Evolutionary conservation across 306 rosid species (phyloP).

Genomic region (Lagenaria siceraria): DNA sequence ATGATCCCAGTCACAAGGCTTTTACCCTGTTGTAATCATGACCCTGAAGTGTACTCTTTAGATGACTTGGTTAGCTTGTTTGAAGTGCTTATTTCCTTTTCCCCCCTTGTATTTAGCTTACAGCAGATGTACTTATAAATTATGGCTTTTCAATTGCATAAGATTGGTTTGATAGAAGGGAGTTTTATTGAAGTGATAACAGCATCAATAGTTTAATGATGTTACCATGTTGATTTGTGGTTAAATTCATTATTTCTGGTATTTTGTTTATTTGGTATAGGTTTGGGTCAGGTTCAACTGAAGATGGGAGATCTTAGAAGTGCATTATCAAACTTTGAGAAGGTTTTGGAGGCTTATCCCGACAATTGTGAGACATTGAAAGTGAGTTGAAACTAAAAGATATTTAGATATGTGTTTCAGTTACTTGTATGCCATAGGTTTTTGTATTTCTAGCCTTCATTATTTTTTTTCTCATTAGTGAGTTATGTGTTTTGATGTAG

Average conservation of each 20-base stretch:
- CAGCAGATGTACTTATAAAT: background rate
- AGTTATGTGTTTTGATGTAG: conserved; percentile 28
- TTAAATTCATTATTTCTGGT: conserved; percentile 5
- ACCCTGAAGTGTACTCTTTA: background rate
- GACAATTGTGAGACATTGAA: conserved; percentile 91
- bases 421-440: background rate
- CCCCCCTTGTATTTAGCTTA: background rate
- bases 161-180: background rate
- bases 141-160: background rate
- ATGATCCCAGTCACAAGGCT: background rate
- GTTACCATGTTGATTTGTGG: background rate
- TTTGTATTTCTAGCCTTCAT: conserved; percentile 7
- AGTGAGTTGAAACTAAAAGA: conserved; percentile 33
- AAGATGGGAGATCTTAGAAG: conserved; percentile 92
- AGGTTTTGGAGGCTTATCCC: conserved; percentile 81
- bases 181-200: background rate
- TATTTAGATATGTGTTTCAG: background rate
- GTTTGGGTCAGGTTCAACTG: conserved; percentile 95
- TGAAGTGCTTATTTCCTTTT: background rate
- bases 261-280: conserved; percentile 28
- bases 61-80: background rate
- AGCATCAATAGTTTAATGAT: background rate
- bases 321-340: conserved; percentile 81
- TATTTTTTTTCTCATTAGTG: conserved; percentile 13
- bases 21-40: background rate